Percentiles rank a stretch among this genome's conserved stretches.
Evolutionary conservation across 2,329 filamentous ascomycete genomes (phyloP).

Genomic region (Elsinoe australis): DNA sequence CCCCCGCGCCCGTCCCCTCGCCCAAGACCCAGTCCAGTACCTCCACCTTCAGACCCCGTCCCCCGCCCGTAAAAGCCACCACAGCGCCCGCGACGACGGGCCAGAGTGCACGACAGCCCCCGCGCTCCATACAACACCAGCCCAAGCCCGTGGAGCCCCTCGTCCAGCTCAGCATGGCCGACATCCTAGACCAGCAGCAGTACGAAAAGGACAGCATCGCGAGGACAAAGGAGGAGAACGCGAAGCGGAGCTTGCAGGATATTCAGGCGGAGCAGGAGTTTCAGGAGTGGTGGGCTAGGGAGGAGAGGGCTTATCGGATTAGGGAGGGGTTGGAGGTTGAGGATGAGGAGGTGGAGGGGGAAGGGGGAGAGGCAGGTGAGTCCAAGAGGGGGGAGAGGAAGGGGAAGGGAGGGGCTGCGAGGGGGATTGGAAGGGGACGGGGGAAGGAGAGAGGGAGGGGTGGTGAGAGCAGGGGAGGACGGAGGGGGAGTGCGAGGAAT

Average conservation of each 20-base stretch:
- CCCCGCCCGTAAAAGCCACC: neutral
- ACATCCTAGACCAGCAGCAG: constrained; percentile 83
- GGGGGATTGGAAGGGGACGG: neutral
- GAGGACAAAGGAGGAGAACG: constrained; percentile 74
- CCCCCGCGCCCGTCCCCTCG: neutral
- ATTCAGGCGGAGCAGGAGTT: constrained; percentile 97
- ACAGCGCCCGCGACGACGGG: no score
- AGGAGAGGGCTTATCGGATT: constrained; percentile 58
- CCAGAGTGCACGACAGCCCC: no score
- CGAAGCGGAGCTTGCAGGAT: constrained; percentile 82
- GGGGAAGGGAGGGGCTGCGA: constrained; percentile 19
- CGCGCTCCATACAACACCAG: constrained; percentile 44
- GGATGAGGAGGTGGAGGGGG: constrained; percentile 18
- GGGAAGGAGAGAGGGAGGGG: neutral
- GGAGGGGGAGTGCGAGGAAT: neutral
- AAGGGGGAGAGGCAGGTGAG: constrained; percentile 21
- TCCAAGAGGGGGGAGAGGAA: constrained; percentile 28
- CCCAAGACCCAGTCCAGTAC: constrained; percentile 20
- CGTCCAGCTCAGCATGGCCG: constrained; percentile 67
- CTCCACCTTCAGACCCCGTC: constrained; percentile 9
- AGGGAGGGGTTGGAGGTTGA: constrained; percentile 27
- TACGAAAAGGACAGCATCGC: constrained; percentile 73
- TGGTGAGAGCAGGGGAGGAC: neutral
- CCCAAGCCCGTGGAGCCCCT: constrained; percentile 55
- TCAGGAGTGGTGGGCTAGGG: constrained; percentile 91